Base-by-base conservation (phyloP, 179 eudicot species). In the Actinidia polygama region DNA sequence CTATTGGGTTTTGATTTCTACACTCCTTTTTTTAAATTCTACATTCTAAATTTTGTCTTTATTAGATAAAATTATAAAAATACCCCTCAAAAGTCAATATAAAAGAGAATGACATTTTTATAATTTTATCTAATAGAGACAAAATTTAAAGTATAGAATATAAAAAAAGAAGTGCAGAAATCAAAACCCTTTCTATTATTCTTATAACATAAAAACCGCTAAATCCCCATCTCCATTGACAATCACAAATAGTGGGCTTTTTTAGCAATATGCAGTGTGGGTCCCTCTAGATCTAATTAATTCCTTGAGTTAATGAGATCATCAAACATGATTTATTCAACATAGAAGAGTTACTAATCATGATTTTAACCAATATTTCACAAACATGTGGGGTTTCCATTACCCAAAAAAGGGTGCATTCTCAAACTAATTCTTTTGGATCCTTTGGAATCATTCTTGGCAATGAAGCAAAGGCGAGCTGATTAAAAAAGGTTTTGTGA, bases 401-500 rank as follows among this genome's bases (percentile, higher is more conserved):
- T 77, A 0, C 53, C 50, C 53, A 18, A 57, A 57, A 78, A 78
- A 19, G 30, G 30, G 0, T 19, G 80, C 16, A 18, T 7, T 61
- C 80, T 23, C 10, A 61, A 23, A 26, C 24, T 47, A 36, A 53
- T 69, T 53, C 36, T 7, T 36, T 36, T n/a, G 47, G 36, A n/a
- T 21, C 70, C 49, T 40, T 59, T 10, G 15, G 70, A 53, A 67
- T 63, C 50, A 74, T 24, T 62, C 84, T 81, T 81, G 79, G 63
- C 66, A 75, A 75, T 75, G 79, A 81, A 81, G 84, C 14, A 73
- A 81, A 64, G 79, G n/a, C n/a, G n/a, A n/a, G 55, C 24, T 26
- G n/a, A 30, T 5, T 23, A 24, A 10, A 58, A 61, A 59, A 30
- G 11, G 21, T 14, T 63, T 51, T 73, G 36, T 66, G 79, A 54